A percentile compares a stretch with the other conserved stretches of the same genome.
phyloP scores from a whole-genome alignment of 495 filamentous ascomycete genomes.

The Aspergillus biplanus region DNA sequence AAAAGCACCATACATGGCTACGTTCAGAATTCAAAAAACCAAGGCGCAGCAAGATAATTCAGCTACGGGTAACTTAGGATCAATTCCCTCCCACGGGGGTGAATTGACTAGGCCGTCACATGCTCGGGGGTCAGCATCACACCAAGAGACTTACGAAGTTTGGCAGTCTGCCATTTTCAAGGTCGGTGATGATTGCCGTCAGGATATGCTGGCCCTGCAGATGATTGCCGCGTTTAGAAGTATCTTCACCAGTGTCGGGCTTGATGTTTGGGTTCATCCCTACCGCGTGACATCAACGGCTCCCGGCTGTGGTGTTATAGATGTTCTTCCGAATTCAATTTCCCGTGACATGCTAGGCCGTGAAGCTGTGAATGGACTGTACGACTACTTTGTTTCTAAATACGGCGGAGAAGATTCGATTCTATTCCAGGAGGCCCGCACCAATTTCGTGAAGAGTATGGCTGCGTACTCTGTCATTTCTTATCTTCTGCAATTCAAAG shows the following conservation, averaged over 20 bases:
- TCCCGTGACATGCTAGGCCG: constrained; percentile 98
- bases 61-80: neutral
- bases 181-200: constrained; percentile 96
- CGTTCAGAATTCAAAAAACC: constrained; percentile 91
- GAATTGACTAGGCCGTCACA: constrained; percentile 57
- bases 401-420: constrained; percentile 96
- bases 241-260: constrained; percentile 90
- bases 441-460: constrained; percentile 99
- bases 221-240: constrained; percentile 97
- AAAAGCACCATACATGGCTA: constrained; percentile 98
- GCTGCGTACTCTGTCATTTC: constrained; percentile 99
- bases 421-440: constrained; percentile 91
- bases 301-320: constrained; percentile 96
- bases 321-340: constrained; percentile 95
- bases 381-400: constrained; percentile 97
- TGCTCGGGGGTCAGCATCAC: constrained; percentile 22
- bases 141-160: constrained; percentile 72
- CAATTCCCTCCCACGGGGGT: constrained; percentile 49
- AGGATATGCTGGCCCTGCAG: constrained; percentile 94
- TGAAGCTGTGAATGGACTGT: constrained; percentile 95
- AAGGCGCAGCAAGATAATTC: constrained; percentile 39
- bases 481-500: constrained; percentile 97
- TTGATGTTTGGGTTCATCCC: constrained; percentile 96
- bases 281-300: constrained; percentile 98
- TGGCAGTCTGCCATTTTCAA: constrained; percentile 99